Evolutionary conservation across 495 filamentous ascomycete species (phyloP), one percentile per base, ranked within the genome.

Genomic region (Neurospora tetraspora): DNA sequence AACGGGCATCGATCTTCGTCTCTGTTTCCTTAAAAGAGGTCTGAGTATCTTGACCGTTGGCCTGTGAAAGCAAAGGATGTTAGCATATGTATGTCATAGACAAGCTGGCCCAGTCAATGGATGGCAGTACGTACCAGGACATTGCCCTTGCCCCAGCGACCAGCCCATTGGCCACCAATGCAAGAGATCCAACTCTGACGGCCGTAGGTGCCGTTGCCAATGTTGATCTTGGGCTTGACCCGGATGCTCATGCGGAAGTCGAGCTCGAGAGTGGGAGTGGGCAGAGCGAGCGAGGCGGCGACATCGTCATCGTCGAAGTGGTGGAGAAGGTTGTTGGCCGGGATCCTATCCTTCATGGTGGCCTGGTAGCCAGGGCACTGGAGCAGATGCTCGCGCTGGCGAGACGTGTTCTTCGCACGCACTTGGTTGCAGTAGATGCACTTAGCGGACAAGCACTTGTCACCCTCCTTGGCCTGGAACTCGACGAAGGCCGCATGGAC

Each of bases 401-500:
- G 69, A 6, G 79, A 80, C 11, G 77, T 80, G 68, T 80, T 80
- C 71, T 80, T 80, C 1, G 79, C 79, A 0, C 79, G 76, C 20
- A 76, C 71, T 53, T 80, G 74, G 68, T 69, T 69, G 75, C 79
- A 80, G 69, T 77, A 76, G 2, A 42, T 72, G 71, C 79, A 80
- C 0, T 74, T 39, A 10, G 73, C 79, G 16, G 74, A 75, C 45
- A 78, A 11, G 59, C 75, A 77, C 72, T 80, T 80, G 71, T 79
- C 79, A 27, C 74, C 76, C 3, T 76, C 75, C 42, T 79, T 80
- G n/a, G 71, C 74, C 18, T 74, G 73, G 71, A 78, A 79, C 74
- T 80, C 79, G 4, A 70, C 77, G 36, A 80, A 80, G 36, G 79
- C 77, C 20, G 76, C 77, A 65, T 80, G 79, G 14, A 80, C 77